Percentiles rank a stretch among this genome's conserved stretches.
Evolutionary conservation across 495 filamentous ascomycete species (phyloP).

Genomic region (Margaritispora aquatica): DNA sequence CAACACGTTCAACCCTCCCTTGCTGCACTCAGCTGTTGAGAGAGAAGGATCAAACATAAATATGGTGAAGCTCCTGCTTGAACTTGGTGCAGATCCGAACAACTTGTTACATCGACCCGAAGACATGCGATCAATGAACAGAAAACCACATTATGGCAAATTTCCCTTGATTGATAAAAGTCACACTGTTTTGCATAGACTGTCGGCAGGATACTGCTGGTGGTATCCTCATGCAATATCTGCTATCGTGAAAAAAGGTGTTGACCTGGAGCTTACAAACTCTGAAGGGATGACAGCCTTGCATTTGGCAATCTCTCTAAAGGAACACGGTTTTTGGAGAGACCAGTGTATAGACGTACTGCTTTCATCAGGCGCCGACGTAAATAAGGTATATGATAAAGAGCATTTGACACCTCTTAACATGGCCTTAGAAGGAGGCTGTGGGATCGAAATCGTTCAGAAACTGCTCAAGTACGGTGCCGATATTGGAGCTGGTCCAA

Average conservation of each 20-base stretch:
- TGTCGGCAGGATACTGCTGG: conserved; percentile 35
- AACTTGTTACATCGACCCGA: not conserved
- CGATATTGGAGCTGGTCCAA: conserved; percentile 1
- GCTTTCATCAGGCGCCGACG: conserved; percentile 31
- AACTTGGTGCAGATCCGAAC: conserved; percentile 29
- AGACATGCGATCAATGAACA: not conserved
- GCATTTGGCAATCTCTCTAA: conserved; percentile 26
- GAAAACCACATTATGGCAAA: not conserved
- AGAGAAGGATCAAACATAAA: conserved; percentile 34
- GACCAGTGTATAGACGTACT: conserved; percentile 24
- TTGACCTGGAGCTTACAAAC: conserved; percentile 31
- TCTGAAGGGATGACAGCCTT: conserved; percentile 31
- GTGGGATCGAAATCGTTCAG: conserved; percentile 28
- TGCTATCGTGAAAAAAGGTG: conserved; percentile 31
- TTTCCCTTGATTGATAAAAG: not conserved
- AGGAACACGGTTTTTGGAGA: not conserved
- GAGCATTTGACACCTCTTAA: conserved; percentile 15
- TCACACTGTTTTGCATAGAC: conserved; percentile 26
- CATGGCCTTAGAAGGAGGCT: conserved; percentile 27
- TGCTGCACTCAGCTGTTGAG: conserved; percentile 2
- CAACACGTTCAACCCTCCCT: conserved; percentile 4
- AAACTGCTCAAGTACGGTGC: conserved; percentile 20
- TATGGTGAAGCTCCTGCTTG: conserved; percentile 33
- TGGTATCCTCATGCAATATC: conserved; percentile 37
- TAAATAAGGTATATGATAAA: conserved; percentile 25